A percentile compares a stretch with the other conserved stretches of the same genome.
Conservation (phyloP, 1,284 basidiomycete species). For the Spongispora temasekensis region DNA sequence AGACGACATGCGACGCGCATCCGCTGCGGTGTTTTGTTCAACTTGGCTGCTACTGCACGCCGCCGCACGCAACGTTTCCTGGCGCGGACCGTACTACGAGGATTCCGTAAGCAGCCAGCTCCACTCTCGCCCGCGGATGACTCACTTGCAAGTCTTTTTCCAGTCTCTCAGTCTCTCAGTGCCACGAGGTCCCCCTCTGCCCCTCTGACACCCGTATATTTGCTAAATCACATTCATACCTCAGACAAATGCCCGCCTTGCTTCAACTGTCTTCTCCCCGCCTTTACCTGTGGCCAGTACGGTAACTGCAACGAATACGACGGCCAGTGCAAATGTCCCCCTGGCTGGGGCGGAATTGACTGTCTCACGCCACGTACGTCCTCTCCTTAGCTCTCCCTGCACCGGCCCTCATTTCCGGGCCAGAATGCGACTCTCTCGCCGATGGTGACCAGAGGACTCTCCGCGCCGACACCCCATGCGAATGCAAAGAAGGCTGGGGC, state of each 20-base stretch:
- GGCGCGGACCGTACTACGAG: no score
- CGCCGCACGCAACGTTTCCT: no score
- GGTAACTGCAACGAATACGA: constrained; percentile 78
- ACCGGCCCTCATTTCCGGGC: neutral
- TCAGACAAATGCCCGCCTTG: constrained; percentile 57
- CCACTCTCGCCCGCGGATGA: constrained; percentile 10
- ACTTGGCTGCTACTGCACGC: constrained; percentile 21
- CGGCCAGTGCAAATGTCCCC: constrained; percentile 78
- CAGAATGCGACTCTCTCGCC: constrained; percentile 89
- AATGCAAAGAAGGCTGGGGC: constrained; percentile 92
- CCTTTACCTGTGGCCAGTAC: constrained; percentile 72
- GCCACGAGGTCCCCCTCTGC: constrained; percentile 16
- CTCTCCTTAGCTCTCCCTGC: neutral
- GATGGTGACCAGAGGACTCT: constrained; percentile 86
- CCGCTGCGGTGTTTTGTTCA: constrained; percentile 11
- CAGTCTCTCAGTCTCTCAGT: constrained; percentile 28
- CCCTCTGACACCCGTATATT: neutral
- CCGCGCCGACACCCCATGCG: constrained; percentile 76
- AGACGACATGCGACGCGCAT: constrained; percentile 27
- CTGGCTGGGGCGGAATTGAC: constrained; percentile 84
- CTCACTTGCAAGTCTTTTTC: neutral
- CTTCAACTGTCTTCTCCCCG: constrained; percentile 76
- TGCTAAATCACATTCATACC: neutral
- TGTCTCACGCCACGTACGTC: constrained; percentile 70
- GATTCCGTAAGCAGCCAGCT: constrained; percentile 23